phyloP scores from a whole-genome alignment of 352 stramenopile genomes.

The Globisporangium alternatum region DNA sequence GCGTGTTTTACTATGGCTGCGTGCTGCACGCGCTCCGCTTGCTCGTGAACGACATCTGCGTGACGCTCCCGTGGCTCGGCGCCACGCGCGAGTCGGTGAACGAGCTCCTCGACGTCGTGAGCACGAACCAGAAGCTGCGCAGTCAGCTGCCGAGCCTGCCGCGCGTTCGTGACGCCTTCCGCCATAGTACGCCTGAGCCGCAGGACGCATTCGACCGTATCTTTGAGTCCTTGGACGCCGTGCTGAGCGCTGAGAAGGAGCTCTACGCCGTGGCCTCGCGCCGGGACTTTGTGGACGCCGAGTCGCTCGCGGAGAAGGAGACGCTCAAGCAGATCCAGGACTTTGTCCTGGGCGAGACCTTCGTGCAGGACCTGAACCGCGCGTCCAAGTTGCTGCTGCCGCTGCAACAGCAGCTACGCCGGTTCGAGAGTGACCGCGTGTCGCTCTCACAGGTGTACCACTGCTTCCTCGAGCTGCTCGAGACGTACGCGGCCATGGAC shows the following conservation, averaged over 20 bases:
- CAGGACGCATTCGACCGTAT: slow-evolving; percentile 14
- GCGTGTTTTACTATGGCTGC: slow-evolving; percentile 68
- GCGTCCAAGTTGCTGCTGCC: slow-evolving; percentile 53
- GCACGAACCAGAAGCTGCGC: slow-evolving; percentile 45
- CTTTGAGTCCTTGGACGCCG: slow-evolving; percentile 39
- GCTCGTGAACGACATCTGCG: slow-evolving; percentile 50
- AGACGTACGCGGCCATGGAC: slow-evolving; percentile 51
- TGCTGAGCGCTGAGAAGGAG: slow-evolving; percentile 50
- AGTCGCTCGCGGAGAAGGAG: slow-evolving; percentile 35
- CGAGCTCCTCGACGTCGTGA: slow-evolving; percentile 41
- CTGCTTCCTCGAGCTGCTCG: slow-evolving; percentile 44
- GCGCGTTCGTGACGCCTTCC: neutral
- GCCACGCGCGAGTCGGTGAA: slow-evolving; percentile 32
- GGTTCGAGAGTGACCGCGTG: slow-evolving; percentile 38
- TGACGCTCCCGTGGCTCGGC: slow-evolving; percentile 49
- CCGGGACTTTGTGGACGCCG: slow-evolving; percentile 55
- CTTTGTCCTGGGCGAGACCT: slow-evolving; percentile 63
- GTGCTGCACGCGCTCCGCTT: slow-evolving; percentile 41
- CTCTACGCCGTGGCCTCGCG: slow-evolving; percentile 52
- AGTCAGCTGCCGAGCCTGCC: slow-evolving; percentile 24
- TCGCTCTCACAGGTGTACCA: slow-evolving; percentile 57
- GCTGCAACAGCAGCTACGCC: slow-evolving; percentile 49
- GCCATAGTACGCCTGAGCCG: too few relatives aligned
- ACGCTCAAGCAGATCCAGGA: slow-evolving; percentile 54
- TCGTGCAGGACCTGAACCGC: slow-evolving; percentile 54